Evolutionary conservation across 371 early-diverging fungal species (phyloP).

Genomic region (Rhizomucor pusillus): DNA sequence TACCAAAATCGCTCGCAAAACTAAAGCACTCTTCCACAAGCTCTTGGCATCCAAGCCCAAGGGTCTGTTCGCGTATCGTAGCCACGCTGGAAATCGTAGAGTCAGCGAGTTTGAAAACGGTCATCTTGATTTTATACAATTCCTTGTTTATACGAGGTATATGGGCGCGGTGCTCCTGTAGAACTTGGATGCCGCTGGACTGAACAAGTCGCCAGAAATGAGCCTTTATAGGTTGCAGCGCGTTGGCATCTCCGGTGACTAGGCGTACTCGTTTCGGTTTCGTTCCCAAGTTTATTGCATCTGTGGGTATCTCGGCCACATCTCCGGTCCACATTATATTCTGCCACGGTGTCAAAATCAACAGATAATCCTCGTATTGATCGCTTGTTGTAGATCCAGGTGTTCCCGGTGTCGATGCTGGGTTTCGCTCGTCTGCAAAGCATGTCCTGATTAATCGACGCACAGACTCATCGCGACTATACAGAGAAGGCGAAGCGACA

Average conservation of each 20-base stretch:
- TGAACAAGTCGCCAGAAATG: constrained; percentile 51
- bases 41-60: constrained; percentile 64
- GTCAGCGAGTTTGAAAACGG: constrained; percentile 57
- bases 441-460: constrained; percentile 32
- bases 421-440: constrained; percentile 30
- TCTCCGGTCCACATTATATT: constrained; percentile 63
- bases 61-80: constrained; percentile 54
- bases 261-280: constrained; percentile 67
- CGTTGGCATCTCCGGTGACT: constrained; percentile 54
- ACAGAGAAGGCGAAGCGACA: constrained; percentile 49
- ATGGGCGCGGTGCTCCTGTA: constrained; percentile 61
- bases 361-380: constrained; percentile 44
- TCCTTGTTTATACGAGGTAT: constrained; percentile 58
- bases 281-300: constrained; percentile 54
- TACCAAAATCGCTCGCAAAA: constrained; percentile 81
- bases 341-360: constrained; percentile 57
- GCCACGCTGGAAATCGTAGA: constrained; percentile 55
- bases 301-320: constrained; percentile 40
- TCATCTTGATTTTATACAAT: constrained; percentile 60
- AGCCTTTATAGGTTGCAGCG: constrained; percentile 47
- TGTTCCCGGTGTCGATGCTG: constrained; percentile 17
- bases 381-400: constrained; percentile 11
- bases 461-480: constrained; percentile 35
- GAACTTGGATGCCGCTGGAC: constrained; percentile 44
- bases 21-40: constrained; percentile 81